Base-by-base conservation (phyloP, 2,329 filamentous ascomycete species). In the Shiraia sp. region DNA sequence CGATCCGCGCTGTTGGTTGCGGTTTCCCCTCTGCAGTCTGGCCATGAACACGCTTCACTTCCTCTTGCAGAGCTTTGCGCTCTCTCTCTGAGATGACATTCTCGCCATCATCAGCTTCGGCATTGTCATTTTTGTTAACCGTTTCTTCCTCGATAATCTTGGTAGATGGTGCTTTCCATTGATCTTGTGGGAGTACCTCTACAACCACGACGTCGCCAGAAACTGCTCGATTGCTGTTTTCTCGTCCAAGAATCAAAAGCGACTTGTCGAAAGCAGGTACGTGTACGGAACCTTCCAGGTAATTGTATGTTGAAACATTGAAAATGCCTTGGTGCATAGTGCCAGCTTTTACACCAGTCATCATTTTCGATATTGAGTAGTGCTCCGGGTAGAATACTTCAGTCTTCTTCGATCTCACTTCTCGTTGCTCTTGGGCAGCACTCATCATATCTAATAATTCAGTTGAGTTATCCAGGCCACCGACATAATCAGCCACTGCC, bases 231-330 rank as follows among this genome's bases (percentile, higher is more conserved):
- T 97, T 99, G 75, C 95, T 96, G 70, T 95, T 96, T 62, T 99
- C 93, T 47, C 93, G 82, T 10, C 93, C 93, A 12, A 97, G 79
- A 32, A 99, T 81, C 12, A 99, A 78, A 22, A 99, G 80, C 1
- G 90, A 80, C 60, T 93, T 95, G 45, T 93, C 86, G 61, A 99
- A 99, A 4, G 91, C 83, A 1, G 91, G 83, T 1, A 95, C 90
- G 58, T 92, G 86, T 49, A 97, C 87, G 1, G 90, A 90, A 2
- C 90, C 93, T 69, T 99, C 93, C 9, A 99, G 78, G 59, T 97
- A 99, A 73, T 99, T 99, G 77, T 97, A 99, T 1, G 90, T 89
- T 6, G 93, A 97, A 19, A 97, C 90, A 63, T 91, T 96, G 75
- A 96, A 99, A 16, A 88, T 85, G 6, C 93, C 93, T 71, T 99